A percentile compares a stretch with the other conserved stretches of the same genome.
Conservation (phyloP, 1,284 basidiomycete genomes). For the Pholiota adiposa region DNA sequence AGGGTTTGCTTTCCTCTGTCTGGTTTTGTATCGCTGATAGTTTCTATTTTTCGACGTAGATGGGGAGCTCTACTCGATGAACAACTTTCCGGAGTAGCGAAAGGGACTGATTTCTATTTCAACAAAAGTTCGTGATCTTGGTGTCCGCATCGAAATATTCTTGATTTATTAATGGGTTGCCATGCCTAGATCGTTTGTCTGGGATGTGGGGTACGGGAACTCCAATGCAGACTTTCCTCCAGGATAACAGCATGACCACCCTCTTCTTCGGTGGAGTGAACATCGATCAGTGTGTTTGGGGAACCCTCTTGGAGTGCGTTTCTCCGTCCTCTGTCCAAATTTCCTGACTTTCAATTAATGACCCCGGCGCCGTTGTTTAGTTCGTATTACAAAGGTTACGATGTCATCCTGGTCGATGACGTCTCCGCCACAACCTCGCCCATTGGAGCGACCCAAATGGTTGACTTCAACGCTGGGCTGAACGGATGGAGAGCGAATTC, state of each 20-base stretch:
- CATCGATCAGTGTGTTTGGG: constrained; percentile 36
- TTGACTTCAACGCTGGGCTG: constrained; percentile 31
- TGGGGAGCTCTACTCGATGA: constrained; percentile 30
- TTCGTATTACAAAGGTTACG: constrained; percentile 36
- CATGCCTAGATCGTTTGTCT: constrained; percentile 28
- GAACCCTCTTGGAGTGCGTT: constrained; percentile 32
- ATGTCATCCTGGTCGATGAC: constrained; percentile 34
- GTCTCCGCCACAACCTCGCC: constrained; percentile 35
- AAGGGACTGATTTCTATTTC: constrained; percentile 35
- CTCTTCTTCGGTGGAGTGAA: constrained; percentile 37
- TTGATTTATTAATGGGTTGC: not conserved
- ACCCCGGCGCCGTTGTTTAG: constrained; percentile 11
- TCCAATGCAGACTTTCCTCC: constrained; percentile 35
- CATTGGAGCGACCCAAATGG: constrained; percentile 30
- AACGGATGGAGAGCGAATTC: constrained; percentile 35
- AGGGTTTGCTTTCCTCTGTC: not conserved
- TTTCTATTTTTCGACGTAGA: constrained; percentile 5
- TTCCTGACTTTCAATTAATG: not conserved
- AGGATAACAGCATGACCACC: constrained; percentile 35
- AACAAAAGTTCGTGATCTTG: constrained; percentile 30
- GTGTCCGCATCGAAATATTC: not conserved
- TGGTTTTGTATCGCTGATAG: not conserved
- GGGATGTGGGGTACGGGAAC: constrained; percentile 37
- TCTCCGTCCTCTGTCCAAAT: not conserved
- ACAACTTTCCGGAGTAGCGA: constrained; percentile 30